Base-by-base conservation (phyloP, 2,329 filamentous ascomycete genomes). In the Alternaria ethzedia region DNA sequence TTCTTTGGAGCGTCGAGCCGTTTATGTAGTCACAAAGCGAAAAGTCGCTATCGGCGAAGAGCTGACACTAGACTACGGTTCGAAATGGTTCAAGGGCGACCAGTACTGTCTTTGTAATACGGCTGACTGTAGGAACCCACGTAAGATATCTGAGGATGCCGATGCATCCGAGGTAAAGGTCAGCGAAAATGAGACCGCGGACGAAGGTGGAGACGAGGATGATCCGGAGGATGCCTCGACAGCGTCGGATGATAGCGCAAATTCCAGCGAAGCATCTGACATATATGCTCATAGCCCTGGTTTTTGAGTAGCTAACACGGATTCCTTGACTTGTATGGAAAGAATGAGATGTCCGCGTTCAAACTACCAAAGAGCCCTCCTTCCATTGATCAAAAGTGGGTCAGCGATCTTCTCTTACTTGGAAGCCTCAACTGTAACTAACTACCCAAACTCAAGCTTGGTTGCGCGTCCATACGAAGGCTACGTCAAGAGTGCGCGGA, bases 41-140 rank as follows among this genome's bases (percentile, higher is more conserved):
- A 28, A 46, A 4, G 55, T 69, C 41, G 9, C 9, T 6, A 10
- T 17, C 4, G 47, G 47, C 4, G 51, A 67, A 23, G 62, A 67
- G 50, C 57, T 69, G 15, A 65, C 52, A 3, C 41, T 65, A 12
- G 58, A 67, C 30, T 67, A 69, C 50, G 67, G 65, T 9, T 1
- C 8, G 2, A 25, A 60, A 2, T 65, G 58, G 54, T 58, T 61
- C n/a, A 9, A 23, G 10, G 12, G 7, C 5, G 20, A 54, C 5
- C 17, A 61, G 7, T 32, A 13, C 3, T 59, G 60, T 25, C 26
- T 59, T 23, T 63, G 60, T 43, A 45, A 51, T 15, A 23, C 5
- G 7, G 9, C 5, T 32, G n/a, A 45, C n/a, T 63, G 60, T 43
- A 55, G 26, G 15, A 55, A 56, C 15, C 55, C 60, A 15, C 56